Evolutionary conservation across 495 filamentous ascomycete species (phyloP), one percentile per base, ranked within the genome.

Genomic region (Geoglossum glabrum): DNA sequence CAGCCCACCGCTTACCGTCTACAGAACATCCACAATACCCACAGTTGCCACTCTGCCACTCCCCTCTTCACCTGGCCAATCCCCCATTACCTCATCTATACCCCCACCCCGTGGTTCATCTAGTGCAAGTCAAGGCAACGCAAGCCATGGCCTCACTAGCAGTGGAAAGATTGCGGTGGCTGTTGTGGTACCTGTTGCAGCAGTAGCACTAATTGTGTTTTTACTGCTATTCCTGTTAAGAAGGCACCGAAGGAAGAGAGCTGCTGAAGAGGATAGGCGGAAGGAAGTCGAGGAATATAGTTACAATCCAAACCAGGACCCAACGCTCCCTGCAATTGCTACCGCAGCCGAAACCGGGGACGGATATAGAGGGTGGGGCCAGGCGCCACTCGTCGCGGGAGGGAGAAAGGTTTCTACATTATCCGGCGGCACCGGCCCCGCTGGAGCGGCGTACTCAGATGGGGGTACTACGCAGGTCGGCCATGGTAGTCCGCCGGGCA

Each of bases 261-360:
- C 82, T 46, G 82, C 80, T n/a, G 86, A 86, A 63, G 92, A 95
- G 61, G 79, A 87, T 54, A 77, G 92, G 56, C 78, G 89, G 57
- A 95, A 95, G 69, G 93, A 97, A 66, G 86, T 95, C 2, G 90
- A 96, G 67, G 92, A 96, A 63, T 96, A 96, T 66, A 83, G 82
- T 23, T 96, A 88, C 73, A 97, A 96, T 66, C 92, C 90, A 8
- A 97, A 96, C 69, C 79, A 87, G 57, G 90, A 95, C 64, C 89
- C 92, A 1, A 84, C 84, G 3, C 70, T 90, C 3, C 87, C 89
- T 25, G 76, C 75, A 5, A 74, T 86, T n/a, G 65, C 63, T 23
- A 60, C 60, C 23, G 68, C 64, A 23, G 72, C 69, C 46, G 57
- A 73, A 62, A 75, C 65, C 59, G 67, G 71, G 57, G 79, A 75